Evolutionary conservation across 2,329 filamentous ascomycete genomes (phyloP).

Genomic region (Colletotrichum sp.): DNA sequence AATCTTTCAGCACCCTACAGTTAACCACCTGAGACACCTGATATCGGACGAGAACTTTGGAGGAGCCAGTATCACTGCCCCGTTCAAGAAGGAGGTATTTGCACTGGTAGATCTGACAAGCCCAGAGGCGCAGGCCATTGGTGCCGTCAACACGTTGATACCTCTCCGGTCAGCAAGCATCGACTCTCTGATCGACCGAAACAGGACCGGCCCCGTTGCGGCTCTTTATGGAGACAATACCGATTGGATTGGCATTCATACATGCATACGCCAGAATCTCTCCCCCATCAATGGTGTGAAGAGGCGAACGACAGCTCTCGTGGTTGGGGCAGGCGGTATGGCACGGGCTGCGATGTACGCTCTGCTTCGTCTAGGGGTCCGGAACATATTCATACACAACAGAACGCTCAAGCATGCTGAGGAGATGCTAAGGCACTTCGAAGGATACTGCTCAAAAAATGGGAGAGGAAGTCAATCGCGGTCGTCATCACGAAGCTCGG

Average conservation of each 20-base stretch:
- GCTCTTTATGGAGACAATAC: slow-evolving; percentile 81
- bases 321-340: slow-evolving; percentile 76
- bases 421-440: slow-evolving; percentile 72
- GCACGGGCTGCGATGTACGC: slow-evolving; percentile 79
- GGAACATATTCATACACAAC: slow-evolving; percentile 77
- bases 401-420: slow-evolving; percentile 69
- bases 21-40: slow-evolving; percentile 67
- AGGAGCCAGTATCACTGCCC: slow-evolving; percentile 73
- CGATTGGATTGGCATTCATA: slow-evolving; percentile 80
- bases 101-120: slow-evolving; percentile 72
- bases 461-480: slow-evolving; percentile 39
- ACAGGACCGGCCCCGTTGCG: slow-evolving; percentile 68
- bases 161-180: slow-evolving; percentile 66
- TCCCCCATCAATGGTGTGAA: slow-evolving; percentile 73
- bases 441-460: slow-evolving; percentile 46
- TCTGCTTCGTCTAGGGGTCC: slow-evolving; percentile 77
- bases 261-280: slow-evolving; percentile 73
- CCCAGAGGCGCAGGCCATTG: slow-evolving; percentile 74
- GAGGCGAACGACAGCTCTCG: slow-evolving; percentile 57
- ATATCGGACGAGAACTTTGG: slow-evolving; percentile 72
- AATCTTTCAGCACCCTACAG: slow-evolving; percentile 63
- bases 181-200: slow-evolving; percentile 60
- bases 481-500: not conserved
- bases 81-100: slow-evolving; percentile 78
- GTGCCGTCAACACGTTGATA: slow-evolving; percentile 77